Conservation (phyloP, 306 rosid species). For the Geum urbanum region DNA sequence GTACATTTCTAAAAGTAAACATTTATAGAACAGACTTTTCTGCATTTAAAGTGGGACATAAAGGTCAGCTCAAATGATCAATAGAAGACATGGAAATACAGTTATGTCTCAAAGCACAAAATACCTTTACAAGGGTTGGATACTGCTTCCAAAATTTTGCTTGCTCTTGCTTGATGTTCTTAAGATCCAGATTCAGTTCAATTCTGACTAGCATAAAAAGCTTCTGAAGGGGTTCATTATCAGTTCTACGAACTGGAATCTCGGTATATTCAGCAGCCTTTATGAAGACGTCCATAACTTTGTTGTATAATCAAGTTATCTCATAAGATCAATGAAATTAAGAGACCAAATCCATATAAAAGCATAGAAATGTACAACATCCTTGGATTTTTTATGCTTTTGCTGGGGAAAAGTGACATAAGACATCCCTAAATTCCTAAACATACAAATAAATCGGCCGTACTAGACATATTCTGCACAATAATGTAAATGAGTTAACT, state of each 20-base stretch:
- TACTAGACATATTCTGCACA: neutral
- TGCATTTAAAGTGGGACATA: slow-evolving; percentile 37
- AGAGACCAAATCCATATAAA: neutral
- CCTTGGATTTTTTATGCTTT: neutral
- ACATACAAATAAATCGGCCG: neutral
- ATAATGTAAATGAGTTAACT: neutral
- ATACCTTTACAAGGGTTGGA: slow-evolving; percentile 94
- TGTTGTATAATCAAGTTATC: slow-evolving; percentile 48
- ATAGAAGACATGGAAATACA: neutral
- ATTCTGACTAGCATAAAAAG: slow-evolving; percentile 91
- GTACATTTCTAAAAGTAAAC: neutral
- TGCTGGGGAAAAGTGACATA: neutral
- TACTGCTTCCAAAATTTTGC: slow-evolving; percentile 99
- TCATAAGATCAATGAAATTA: slow-evolving; percentile 6
- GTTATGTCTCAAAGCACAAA: slow-evolving; percentile 15
- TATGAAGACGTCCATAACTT: slow-evolving; percentile 97
- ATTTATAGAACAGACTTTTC: slow-evolving; percentile 22
- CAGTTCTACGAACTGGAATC: slow-evolving; percentile 96
- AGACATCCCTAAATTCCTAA: neutral
- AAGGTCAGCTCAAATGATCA: slow-evolving; percentile 25
- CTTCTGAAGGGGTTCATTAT: slow-evolving; percentile 90
- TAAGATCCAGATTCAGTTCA: slow-evolving; percentile 96
- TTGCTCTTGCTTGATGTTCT: slow-evolving; percentile 98
- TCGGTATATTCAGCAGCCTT: slow-evolving; percentile 95
- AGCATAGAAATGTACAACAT: neutral